phyloP scores from a whole-genome alignment of 495 filamentous ascomycete genomes.

The Penicillium roqueforti region DNA sequence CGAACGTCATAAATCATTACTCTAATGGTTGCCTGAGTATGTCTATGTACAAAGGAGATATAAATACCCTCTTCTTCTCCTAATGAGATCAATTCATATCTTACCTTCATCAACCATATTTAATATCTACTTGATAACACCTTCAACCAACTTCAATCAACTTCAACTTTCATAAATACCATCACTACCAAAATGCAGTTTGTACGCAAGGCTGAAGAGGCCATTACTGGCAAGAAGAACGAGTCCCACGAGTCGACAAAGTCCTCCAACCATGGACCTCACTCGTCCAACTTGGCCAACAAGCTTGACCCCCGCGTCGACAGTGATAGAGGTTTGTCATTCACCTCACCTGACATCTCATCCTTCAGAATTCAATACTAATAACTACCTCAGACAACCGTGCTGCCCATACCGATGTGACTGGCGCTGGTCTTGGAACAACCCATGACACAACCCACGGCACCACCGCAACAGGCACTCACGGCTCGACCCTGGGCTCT shows the following conservation, averaged over 20 bases:
- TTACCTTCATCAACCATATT: not conserved
- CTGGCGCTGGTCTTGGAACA: not conserved
- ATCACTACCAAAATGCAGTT: constrained; percentile 6
- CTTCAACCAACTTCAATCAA: not conserved
- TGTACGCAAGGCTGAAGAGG: constrained; percentile 13
- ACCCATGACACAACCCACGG: not conserved
- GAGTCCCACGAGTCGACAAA: constrained; percentile 5
- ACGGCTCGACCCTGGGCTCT: not conserved
- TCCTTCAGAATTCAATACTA: not conserved
- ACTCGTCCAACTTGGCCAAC: constrained; percentile 38
- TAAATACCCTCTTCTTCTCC: not conserved
- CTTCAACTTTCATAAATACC: not conserved
- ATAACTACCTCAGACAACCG: constrained; percentile 4
- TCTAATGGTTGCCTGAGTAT: not conserved
- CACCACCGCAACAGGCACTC: not conserved
- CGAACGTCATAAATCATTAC: not conserved
- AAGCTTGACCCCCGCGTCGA: constrained; percentile 50
- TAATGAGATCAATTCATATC: not conserved
- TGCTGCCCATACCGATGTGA: constrained; percentile 1
- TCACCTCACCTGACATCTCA: not conserved
- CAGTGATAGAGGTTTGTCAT: constrained; percentile 26
- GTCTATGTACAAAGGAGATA: not conserved
- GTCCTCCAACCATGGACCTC: constrained; percentile 27
- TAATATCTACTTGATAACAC: not conserved
- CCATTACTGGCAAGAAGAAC: constrained; percentile 8